These are phyloP conservation scores for Lipomyces spencermartinsiae DNA, from an alignment of 805 yeast species.

Conservation along the genomic window DNA sequence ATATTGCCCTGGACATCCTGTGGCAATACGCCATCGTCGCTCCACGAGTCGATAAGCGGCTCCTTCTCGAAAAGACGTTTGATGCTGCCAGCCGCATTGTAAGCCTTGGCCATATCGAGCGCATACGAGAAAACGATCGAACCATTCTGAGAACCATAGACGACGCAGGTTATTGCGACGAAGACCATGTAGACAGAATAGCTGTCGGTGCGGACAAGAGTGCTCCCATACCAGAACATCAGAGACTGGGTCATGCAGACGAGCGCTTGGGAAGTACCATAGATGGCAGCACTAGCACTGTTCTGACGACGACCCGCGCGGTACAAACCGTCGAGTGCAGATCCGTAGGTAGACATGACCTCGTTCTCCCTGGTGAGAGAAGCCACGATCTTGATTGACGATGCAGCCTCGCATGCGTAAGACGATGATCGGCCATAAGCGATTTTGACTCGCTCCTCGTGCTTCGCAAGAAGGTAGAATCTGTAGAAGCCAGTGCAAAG, in stretches of 20 bases:
- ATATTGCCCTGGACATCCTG: slow-evolving; percentile 55
- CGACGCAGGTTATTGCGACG: slow-evolving; percentile 49
- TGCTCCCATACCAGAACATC: slow-evolving; percentile 54
- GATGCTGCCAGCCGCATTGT: slow-evolving; percentile 48
- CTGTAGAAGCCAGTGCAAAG: slow-evolving; percentile 52
- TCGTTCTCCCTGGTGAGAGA: slow-evolving; percentile 52
- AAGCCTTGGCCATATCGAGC: slow-evolving; percentile 54
- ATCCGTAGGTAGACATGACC: slow-evolving; percentile 45
- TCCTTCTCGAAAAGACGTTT: slow-evolving; percentile 44
- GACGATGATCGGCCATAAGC: slow-evolving; percentile 43
- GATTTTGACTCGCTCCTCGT: slow-evolving; percentile 48
- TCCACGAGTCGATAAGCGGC: slow-evolving; percentile 49
- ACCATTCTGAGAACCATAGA: slow-evolving; percentile 53
- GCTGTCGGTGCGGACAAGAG: slow-evolving; percentile 45
- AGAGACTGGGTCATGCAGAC: slow-evolving; percentile 50
- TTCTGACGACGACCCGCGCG: slow-evolving; percentile 19
- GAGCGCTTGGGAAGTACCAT: slow-evolving; percentile 30
- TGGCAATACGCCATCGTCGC: slow-evolving; percentile 43
- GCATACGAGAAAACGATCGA: slow-evolving; percentile 52
- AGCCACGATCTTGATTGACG: slow-evolving; percentile 52
- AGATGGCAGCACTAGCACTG: slow-evolving; percentile 29
- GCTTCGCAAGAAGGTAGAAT: slow-evolving; percentile 45
- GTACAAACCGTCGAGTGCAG: slow-evolving; percentile 25
- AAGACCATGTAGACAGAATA: slow-evolving; percentile 47
- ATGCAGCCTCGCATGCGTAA: slow-evolving; percentile 51